A percentile compares a stretch with the other conserved stretches of the same genome.
Conservation (phyloP, 305 asterid species). For the Stenogyne calaminthoides region DNA sequence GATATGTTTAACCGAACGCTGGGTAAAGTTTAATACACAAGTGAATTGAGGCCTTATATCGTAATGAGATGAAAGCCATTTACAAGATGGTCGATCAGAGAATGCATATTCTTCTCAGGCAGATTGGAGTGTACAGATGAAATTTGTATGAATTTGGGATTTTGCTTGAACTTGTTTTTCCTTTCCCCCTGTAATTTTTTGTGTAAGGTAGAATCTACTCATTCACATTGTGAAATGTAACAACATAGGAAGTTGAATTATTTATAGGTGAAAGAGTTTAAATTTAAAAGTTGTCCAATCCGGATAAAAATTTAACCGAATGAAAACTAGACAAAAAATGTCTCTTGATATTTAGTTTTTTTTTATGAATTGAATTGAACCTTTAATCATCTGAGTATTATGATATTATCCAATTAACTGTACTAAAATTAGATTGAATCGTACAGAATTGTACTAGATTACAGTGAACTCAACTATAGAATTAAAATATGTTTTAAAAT, state of each 20-base stretch:
- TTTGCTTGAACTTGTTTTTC: background rate
- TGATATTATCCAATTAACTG: too few species aligned
- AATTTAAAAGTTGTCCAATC: too few species aligned
- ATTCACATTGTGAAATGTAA: slow-evolving; percentile 12
- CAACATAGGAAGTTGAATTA: background rate
- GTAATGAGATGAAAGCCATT: slow-evolving; percentile 25
- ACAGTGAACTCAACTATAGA: too few species aligned
- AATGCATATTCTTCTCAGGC: slow-evolving; percentile 16
- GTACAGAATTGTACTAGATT: too few species aligned
- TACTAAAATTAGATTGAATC: too few species aligned
- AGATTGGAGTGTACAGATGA: slow-evolving; percentile 36
- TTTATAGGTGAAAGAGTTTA: background rate
- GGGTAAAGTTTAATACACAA: slow-evolving; percentile 32
- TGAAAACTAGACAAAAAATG: too few species aligned
- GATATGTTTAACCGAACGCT: slow-evolving; percentile 40
- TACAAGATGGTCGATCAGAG: slow-evolving; percentile 13
- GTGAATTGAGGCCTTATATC: slow-evolving; percentile 24
- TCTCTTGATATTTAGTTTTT: too few species aligned
- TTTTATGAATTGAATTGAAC: too few species aligned
- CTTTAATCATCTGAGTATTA: too few species aligned
- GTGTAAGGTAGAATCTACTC: slow-evolving; percentile 11
- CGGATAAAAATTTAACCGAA: too few species aligned
- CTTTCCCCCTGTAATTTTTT: slow-evolving; percentile 1
- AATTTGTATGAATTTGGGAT: slow-evolving; percentile 25
- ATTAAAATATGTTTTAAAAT: too few species aligned